Evolutionary conservation across 2,329 filamentous ascomycete genomes (phyloP).

Genomic region (Cordyceps javanica): DNA sequence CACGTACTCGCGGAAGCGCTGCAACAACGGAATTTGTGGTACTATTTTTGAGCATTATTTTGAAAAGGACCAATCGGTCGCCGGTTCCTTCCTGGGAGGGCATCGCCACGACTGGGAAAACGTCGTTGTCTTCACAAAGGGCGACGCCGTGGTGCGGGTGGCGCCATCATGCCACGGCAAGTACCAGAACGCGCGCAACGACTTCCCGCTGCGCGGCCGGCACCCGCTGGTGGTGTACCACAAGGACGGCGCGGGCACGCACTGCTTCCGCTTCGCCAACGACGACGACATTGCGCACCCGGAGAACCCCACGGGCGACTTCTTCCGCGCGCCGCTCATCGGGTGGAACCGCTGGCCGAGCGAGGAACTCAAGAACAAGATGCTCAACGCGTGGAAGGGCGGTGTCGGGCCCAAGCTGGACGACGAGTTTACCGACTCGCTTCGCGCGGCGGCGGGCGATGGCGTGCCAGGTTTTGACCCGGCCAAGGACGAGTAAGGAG

Average conservation of each 20-base stretch:
- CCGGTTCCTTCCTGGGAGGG: conserved; percentile 25
- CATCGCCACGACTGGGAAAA: conserved; percentile 39
- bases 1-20: conserved; percentile 25
- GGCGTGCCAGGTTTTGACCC: conserved; percentile 24
- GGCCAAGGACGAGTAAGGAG: neutral
- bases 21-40: conserved; percentile 29
- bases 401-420: conserved; percentile 26
- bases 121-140: conserved; percentile 27
- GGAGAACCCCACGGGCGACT: conserved; percentile 22
- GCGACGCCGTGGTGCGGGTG: conserved; percentile 21
- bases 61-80: conserved; percentile 36
- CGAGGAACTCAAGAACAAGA: conserved; percentile 19
- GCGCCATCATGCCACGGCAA: conserved; percentile 24
- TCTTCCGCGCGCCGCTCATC: conserved; percentile 22
- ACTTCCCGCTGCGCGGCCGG: conserved; percentile 18
- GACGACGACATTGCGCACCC: conserved; percentile 19
- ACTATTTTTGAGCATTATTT: conserved; percentile 33
- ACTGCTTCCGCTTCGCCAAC: conserved; percentile 27
- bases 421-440: conserved; percentile 20
- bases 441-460: conserved; percentile 21
- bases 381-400: conserved; percentile 22
- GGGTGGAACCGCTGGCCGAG: conserved; percentile 25
- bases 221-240: conserved; percentile 23
- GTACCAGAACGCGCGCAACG: conserved; percentile 20
- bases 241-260: conserved; percentile 24